phyloP scores from a whole-genome alignment of 202 grass and related monocot genomes.

The Musa balbisiana region DNA sequence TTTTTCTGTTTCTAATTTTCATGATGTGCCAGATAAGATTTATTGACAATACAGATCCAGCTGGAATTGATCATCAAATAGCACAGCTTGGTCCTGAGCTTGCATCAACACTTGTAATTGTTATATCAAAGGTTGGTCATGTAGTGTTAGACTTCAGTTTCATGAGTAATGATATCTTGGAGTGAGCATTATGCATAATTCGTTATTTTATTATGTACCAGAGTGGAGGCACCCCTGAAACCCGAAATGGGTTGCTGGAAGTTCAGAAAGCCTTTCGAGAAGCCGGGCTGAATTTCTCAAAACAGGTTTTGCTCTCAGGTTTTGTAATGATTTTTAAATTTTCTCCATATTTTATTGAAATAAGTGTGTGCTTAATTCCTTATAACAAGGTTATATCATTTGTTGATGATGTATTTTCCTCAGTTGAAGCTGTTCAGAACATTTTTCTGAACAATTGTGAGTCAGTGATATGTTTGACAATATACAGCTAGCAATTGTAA shows the following conservation, averaged over 20 bases:
- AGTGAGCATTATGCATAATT: too few relatives aligned
- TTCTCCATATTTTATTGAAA: too few relatives aligned
- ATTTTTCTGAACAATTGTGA: too few relatives aligned
- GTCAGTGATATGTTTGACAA: too few relatives aligned
- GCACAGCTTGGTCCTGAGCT: constrained; percentile 88
- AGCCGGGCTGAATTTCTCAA: constrained; percentile 72
- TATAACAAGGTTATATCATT: too few relatives aligned
- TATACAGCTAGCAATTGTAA: too few relatives aligned
- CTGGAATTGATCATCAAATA: constrained; percentile 99
- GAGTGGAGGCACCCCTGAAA: constrained; percentile 99
- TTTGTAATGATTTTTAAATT: too few relatives aligned
- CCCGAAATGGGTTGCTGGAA: constrained; percentile 91
- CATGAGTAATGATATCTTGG: too few relatives aligned
- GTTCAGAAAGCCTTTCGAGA: constrained; percentile 98
- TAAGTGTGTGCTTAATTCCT: too few relatives aligned
- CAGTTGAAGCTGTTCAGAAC: too few relatives aligned
- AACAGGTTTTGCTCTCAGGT: constrained; percentile 51
- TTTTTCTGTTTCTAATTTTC: constrained; percentile 7
- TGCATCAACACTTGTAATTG: constrained; percentile 90
- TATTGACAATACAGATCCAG: constrained; percentile 99
- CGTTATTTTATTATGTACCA: constrained; percentile 1
- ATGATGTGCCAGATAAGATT: constrained; percentile 81
- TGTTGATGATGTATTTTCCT: too few relatives aligned
- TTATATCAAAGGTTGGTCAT: constrained; percentile 71
- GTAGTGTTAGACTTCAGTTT: background rate